Conservation (phyloP, 805 yeast species). For the Saturnispora sekii region DNA sequence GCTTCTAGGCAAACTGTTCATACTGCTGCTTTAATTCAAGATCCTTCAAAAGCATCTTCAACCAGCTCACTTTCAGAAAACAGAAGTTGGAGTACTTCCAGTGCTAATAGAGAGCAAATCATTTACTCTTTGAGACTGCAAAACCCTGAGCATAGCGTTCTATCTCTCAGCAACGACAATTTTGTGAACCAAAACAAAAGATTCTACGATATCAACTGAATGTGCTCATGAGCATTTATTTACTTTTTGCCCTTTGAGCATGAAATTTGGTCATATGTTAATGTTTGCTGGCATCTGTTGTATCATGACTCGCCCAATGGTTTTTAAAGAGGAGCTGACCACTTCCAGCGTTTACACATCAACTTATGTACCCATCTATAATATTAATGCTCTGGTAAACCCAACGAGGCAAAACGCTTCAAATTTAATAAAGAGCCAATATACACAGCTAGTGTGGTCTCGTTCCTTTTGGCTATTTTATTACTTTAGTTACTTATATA, state of each 20-base stretch:
- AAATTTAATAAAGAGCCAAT: not conserved
- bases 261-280: no score
- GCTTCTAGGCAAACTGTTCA: constrained; percentile 4
- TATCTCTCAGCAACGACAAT: constrained; percentile 22
- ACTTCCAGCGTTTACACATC: no score
- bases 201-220: constrained; percentile 21
- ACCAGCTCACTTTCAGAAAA: not conserved
- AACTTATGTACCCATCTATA: no score
- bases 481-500: not conserved
- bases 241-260: not conserved
- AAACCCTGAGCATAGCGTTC: constrained; percentile 18
- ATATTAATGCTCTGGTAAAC: not conserved
- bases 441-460: not conserved
- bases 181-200: constrained; percentile 20
- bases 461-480: not conserved
- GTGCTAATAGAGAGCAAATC: constrained; percentile 8
- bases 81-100: constrained; percentile 6
- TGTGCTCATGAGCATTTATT: not conserved
- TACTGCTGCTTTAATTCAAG: constrained; percentile 7
- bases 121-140: constrained; percentile 11
- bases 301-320: no score
- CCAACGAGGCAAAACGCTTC: not conserved
- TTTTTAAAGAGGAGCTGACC: no score
- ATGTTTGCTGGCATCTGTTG: no score
- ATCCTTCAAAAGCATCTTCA: not conserved